These are phyloP conservation scores for Marasmius sp. DNA, from an alignment of 1,284 basidiomycete species.

Conservation along the genomic window DNA sequence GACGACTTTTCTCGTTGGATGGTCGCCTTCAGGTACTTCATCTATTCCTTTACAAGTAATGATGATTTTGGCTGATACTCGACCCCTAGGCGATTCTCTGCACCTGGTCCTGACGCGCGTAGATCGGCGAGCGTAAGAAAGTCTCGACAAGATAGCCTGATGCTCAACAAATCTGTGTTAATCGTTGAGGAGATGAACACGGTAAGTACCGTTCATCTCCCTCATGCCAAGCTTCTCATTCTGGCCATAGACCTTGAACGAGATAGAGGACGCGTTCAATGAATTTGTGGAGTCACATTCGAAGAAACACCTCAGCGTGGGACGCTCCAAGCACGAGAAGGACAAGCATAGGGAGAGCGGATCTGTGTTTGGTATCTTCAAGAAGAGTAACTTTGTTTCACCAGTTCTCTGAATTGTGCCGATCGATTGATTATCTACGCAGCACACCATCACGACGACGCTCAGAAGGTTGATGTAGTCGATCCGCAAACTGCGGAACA, in stretches of 20 bases:
- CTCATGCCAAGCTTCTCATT: constrained; percentile 7
- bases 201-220: constrained; percentile 37
- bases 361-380: constrained; percentile 53
- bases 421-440: constrained; percentile 1
- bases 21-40: constrained; percentile 60
- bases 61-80: neutral
- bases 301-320: constrained; percentile 30
- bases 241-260: constrained; percentile 15
- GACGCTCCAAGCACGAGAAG: constrained; percentile 46
- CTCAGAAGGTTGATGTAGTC: neutral
- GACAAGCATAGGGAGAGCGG: constrained; percentile 41
- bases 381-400: constrained; percentile 42
- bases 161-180: constrained; percentile 43
- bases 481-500: constrained; percentile 24
- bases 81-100: constrained; percentile 11
- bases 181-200: constrained; percentile 63
- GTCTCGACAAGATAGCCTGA: constrained; percentile 39
- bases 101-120: constrained; percentile 41
- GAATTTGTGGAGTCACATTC: constrained; percentile 29
- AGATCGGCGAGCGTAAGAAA: constrained; percentile 44
- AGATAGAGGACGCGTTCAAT: constrained; percentile 38
- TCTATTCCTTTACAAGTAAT: neutral
- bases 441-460: constrained; percentile 19
- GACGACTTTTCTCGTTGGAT: constrained; percentile 79
- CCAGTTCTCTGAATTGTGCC: neutral